phyloP scores from a whole-genome alignment of 2,329 filamentous ascomycete genomes.

The Atkinsonella hypoxylon region DNA sequence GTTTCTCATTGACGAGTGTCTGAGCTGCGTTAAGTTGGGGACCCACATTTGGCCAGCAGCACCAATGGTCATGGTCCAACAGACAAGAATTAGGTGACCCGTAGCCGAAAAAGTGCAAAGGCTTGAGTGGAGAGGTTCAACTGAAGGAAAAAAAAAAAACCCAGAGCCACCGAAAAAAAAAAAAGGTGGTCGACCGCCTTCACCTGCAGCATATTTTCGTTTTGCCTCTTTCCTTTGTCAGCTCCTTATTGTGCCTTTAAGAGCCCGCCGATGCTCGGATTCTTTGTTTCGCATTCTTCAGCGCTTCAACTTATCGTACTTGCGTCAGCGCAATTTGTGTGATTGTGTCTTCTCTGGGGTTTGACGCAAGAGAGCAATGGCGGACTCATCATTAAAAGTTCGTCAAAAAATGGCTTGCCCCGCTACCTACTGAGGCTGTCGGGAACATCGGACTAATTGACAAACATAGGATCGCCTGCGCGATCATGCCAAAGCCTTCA shows the following conservation, averaged over 20 bases:
- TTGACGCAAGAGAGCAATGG: constrained; percentile 21
- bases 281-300: background rate
- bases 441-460: constrained; percentile 7
- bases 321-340: background rate
- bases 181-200: constrained; percentile 10
- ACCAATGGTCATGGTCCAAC: background rate
- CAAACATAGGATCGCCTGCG: constrained; percentile 40
- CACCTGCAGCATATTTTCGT: background rate
- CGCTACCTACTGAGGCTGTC: constrained; percentile 11
- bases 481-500: constrained; percentile 61
- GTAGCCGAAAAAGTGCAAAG: background rate
- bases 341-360: background rate
- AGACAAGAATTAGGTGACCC: too few relatives aligned
- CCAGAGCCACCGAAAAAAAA: constrained; percentile 3
- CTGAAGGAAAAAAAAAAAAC: constrained; percentile 9
- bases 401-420: constrained; percentile 20
- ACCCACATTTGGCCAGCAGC: background rate
- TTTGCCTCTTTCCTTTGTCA: background rate
- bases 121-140: constrained; percentile 1
- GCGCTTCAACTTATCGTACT: background rate
- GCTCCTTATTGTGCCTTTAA: background rate
- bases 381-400: constrained; percentile 35
- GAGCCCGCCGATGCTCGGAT: background rate
- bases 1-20: too few relatives aligned
- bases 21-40: background rate